phyloP scores from a whole-genome alignment of 2,329 filamentous ascomycete genomes.

The Dactylellina cionopaga region DNA sequence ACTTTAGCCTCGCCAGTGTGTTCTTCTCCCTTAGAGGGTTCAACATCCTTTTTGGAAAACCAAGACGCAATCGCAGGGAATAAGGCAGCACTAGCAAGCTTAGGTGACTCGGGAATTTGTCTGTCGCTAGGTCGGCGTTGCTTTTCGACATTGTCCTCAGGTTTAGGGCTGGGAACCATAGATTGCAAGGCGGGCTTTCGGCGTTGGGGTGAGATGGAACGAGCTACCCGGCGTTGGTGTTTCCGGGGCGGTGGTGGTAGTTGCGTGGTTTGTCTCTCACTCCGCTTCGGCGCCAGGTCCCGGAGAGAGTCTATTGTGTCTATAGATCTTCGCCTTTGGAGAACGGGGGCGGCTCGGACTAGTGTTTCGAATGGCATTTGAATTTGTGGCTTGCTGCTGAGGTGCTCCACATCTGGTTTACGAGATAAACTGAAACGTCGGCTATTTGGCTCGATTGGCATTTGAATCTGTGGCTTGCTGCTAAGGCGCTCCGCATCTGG shows the following conservation, averaged over 20 bases:
- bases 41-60: conserved; percentile 15
- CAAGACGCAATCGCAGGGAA: conserved; percentile 27
- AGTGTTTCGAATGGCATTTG: neutral
- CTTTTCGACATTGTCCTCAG: neutral
- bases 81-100: neutral
- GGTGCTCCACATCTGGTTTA: too few relatives aligned
- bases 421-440: too few relatives aligned
- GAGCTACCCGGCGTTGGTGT: neutral
- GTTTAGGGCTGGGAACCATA: neutral
- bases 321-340: conserved; percentile 19
- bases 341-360: neutral
- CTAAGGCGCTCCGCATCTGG: too few relatives aligned
- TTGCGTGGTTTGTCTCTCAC: neutral
- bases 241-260: neutral
- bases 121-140: neutral
- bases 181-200: conserved; percentile 7
- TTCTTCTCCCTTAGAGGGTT: too few relatives aligned
- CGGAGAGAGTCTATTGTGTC: conserved; percentile 27
- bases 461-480: neutral
- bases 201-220: conserved; percentile 27
- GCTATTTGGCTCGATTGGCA: too few relatives aligned
- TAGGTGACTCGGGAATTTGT: neutral
- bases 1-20: neutral
- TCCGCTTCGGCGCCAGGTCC: neutral
- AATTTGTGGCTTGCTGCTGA: neutral